These are phyloP conservation scores for Juncus effusus DNA, from an alignment of 176 grass and related monocot species.

Conservation along the genomic window DNA sequence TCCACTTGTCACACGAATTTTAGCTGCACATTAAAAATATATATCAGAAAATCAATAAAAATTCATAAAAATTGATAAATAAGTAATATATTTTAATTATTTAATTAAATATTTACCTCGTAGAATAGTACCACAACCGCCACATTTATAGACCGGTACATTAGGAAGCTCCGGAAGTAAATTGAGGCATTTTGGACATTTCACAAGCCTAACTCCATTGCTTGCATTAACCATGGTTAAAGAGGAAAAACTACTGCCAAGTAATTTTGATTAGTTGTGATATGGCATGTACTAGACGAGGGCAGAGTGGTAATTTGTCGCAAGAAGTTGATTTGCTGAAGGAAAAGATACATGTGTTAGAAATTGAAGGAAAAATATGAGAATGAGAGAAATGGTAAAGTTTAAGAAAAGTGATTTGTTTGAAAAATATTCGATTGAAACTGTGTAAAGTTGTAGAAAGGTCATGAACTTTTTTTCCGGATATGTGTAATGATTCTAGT, in stretches of 20 bases:
- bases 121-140: slow-evolving; percentile 58
- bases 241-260: neutral
- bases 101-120: slow-evolving; percentile 52
- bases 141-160: slow-evolving; percentile 59
- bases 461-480: no score
- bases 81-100: neutral
- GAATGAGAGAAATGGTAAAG: no score
- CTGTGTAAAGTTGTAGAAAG: no score
- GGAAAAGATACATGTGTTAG: neutral
- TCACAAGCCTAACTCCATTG: slow-evolving; percentile 49
- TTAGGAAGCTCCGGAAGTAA: slow-evolving; percentile 58
- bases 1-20: slow-evolving; percentile 30
- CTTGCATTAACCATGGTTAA: slow-evolving; percentile 43
- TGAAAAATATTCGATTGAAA: no score
- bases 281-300: slow-evolving; percentile 6
- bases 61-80: slow-evolving; percentile 10
- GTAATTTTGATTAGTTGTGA: neutral
- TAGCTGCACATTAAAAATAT: slow-evolving; percentile 46
- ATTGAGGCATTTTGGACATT: slow-evolving; percentile 69
- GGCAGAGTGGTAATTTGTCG: slow-evolving; percentile 1
- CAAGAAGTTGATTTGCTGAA: neutral
- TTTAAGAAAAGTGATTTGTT: no score
- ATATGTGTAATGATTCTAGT: no score
- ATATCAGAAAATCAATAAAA: slow-evolving; percentile 22
- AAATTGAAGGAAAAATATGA: no score